Evolutionary conservation across 2,329 filamentous ascomycete genomes (phyloP).

Genomic region (Ceratocystis variospora): DNA sequence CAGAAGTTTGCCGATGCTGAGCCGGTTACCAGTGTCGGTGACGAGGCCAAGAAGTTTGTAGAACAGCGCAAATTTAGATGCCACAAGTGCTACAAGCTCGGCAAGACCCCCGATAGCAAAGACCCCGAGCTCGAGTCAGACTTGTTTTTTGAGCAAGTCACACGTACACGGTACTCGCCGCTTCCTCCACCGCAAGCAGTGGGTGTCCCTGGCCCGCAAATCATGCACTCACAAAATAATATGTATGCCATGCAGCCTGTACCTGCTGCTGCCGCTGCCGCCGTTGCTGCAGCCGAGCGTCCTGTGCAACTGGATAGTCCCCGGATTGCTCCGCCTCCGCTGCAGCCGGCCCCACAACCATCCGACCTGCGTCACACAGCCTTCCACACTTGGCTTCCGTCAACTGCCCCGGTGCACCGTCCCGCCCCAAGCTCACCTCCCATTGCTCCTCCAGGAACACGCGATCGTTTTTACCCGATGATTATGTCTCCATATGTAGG

Average conservation of each 20-base stretch:
- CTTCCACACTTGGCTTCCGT: slow-evolving; percentile 13
- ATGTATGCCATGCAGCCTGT: not conserved
- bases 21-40: slow-evolving; percentile 32
- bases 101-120: slow-evolving; percentile 29
- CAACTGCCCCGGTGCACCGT: slow-evolving; percentile 11
- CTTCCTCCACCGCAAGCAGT: not conserved
- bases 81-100: slow-evolving; percentile 55
- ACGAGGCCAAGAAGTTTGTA: slow-evolving; percentile 45
- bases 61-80: slow-evolving; percentile 54
- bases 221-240: slow-evolving; percentile 1
- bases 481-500: slow-evolving; percentile 9
- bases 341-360: slow-evolving; percentile 6
- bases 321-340: slow-evolving; percentile 8
- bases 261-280: not conserved
- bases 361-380: slow-evolving; percentile 1
- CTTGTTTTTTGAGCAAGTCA: slow-evolving; percentile 11
- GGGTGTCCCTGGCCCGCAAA: slow-evolving; percentile 11
- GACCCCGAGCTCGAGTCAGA: slow-evolving; percentile 23
- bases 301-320: slow-evolving; percentile 21
- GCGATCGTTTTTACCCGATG: slow-evolving; percentile 12
- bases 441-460: not conserved
- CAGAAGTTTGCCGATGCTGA: slow-evolving; percentile 38
- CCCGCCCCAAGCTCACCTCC: slow-evolving; percentile 13
- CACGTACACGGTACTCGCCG: slow-evolving; percentile 8
- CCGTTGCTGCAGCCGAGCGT: slow-evolving; percentile 18